phyloP scores from a whole-genome alignment of 371 early-diverging fungal genomes.

The Spraguea lophii region DNA sequence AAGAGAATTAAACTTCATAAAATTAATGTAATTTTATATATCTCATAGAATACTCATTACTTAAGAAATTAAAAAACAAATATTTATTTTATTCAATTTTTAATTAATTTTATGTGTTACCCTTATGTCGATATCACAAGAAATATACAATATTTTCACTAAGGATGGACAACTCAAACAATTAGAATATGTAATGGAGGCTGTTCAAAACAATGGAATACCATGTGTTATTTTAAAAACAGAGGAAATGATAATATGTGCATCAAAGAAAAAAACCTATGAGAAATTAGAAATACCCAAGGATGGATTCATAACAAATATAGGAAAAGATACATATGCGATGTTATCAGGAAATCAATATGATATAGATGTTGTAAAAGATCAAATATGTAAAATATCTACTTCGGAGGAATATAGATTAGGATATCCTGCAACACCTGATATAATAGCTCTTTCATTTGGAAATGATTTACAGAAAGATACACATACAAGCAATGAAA shows the following conservation, averaged over 20 bases:
- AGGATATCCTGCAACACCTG: slow-evolving; percentile 38
- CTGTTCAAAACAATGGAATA: slow-evolving; percentile 32
- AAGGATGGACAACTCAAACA: slow-evolving; percentile 42
- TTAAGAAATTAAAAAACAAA: too few species aligned
- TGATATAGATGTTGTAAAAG: slow-evolving; percentile 34
- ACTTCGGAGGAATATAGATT: slow-evolving; percentile 16
- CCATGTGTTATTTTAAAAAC: slow-evolving; percentile 32
- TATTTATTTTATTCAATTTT: too few species aligned
- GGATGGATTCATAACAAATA: slow-evolving; percentile 14
- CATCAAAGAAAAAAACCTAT: slow-evolving; percentile 24
- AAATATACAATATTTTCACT: slow-evolving; percentile 40
- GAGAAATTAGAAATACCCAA: slow-evolving; percentile 32
- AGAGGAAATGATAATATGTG: slow-evolving; percentile 27
- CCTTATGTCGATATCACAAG: slow-evolving; percentile 18
- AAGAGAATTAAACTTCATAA: too few species aligned
- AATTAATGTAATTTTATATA: too few species aligned
- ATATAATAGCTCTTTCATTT: slow-evolving; percentile 35
- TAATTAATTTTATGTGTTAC: too few species aligned
- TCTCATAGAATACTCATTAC: too few species aligned
- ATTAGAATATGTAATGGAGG: slow-evolving; percentile 46
- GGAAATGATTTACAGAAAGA: slow-evolving; percentile 37
- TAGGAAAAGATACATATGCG: slow-evolving; percentile 17
- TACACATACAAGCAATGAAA: slow-evolving; percentile 31
- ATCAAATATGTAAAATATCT: slow-evolving; percentile 18
- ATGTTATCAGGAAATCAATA: slow-evolving; percentile 31